Evolutionary conservation across 2,329 filamentous ascomycete genomes (phyloP).

Genomic region (Hortaea sp.): DNA sequence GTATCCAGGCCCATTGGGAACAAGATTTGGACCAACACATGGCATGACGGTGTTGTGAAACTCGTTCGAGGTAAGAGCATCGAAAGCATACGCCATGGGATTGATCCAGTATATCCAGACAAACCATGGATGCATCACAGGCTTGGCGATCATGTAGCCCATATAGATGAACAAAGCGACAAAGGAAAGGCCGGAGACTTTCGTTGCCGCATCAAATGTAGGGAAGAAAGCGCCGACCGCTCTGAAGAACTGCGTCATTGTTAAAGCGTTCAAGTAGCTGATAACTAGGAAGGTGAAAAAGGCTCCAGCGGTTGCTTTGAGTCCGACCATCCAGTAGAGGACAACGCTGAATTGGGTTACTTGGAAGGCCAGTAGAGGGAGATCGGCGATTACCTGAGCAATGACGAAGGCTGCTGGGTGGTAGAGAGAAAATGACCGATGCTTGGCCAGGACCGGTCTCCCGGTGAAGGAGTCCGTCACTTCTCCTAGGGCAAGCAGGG

Average conservation of each 20-base stretch:
- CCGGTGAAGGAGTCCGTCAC: slow-evolving; percentile 45
- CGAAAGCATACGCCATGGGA: slow-evolving; percentile 23
- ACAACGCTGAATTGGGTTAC: slow-evolving; percentile 48
- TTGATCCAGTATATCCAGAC: slow-evolving; percentile 51
- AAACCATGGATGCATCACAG: slow-evolving; percentile 40
- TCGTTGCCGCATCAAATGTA: slow-evolving; percentile 23
- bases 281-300: slow-evolving; percentile 46
- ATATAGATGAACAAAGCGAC: slow-evolving; percentile 22
- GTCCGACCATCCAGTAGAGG: slow-evolving; percentile 54
- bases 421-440: slow-evolving; percentile 31
- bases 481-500: slow-evolving; percentile 54
- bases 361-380: slow-evolving; percentile 49
- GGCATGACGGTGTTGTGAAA: slow-evolving; percentile 49
- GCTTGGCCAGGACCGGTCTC: slow-evolving; percentile 37
- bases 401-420: slow-evolving; percentile 39
- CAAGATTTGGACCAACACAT: slow-evolving; percentile 41
- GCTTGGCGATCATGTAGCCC: slow-evolving; percentile 25
- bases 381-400: slow-evolving; percentile 41
- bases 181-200: slow-evolving; percentile 22
- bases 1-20: slow-evolving; percentile 31
- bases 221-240: slow-evolving; percentile 27
- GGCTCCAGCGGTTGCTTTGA: slow-evolving; percentile 39
- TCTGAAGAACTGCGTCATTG: slow-evolving; percentile 37
- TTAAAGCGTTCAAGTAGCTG: slow-evolving; percentile 31
- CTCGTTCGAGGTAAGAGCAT: slow-evolving; percentile 37